phyloP scores from a whole-genome alignment of 441 rosid genomes.

The Erodium chrysanthum region DNA sequence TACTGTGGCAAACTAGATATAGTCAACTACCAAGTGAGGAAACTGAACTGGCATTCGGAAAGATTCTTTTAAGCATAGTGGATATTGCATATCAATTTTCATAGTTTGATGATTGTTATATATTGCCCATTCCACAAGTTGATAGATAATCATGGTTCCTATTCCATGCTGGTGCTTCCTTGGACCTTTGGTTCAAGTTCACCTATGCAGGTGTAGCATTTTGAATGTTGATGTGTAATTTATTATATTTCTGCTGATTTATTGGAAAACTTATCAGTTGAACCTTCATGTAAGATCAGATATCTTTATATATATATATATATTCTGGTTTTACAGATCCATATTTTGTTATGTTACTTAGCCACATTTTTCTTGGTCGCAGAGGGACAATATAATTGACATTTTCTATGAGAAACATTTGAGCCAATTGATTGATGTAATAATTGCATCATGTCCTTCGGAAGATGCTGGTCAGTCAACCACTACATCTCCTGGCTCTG shows the following conservation, averaged over 20 bases:
- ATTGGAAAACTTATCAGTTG: constrained; percentile 15
- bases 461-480: constrained; percentile 29
- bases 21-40: not conserved
- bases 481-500: constrained; percentile 36
- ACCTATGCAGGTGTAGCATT: constrained; percentile 16
- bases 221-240: constrained; percentile 18
- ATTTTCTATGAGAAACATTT: constrained; percentile 95
- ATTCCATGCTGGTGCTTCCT: not conserved
- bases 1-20: not conserved
- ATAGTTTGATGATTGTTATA: not conserved
- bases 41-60: not conserved
- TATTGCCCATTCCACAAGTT: too few relatives aligned
- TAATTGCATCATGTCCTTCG: constrained; percentile 60
- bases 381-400: constrained; percentile 82
- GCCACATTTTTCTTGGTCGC: constrained; percentile 27
- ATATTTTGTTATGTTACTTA: constrained; percentile 16
- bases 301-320: constrained; percentile 13
- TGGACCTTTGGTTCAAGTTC: constrained; percentile 5
- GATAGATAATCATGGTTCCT: not conserved
- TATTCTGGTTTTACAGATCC: constrained; percentile 16
- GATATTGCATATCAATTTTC: not conserved
- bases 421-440: constrained; percentile 78
- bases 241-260: constrained; percentile 16
- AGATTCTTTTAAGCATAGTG: not conserved
- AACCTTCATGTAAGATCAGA: constrained; percentile 16